Evolutionary conservation across 2,329 filamentous ascomycete species (phyloP).

Genomic region (Thelonectria blattea): DNA sequence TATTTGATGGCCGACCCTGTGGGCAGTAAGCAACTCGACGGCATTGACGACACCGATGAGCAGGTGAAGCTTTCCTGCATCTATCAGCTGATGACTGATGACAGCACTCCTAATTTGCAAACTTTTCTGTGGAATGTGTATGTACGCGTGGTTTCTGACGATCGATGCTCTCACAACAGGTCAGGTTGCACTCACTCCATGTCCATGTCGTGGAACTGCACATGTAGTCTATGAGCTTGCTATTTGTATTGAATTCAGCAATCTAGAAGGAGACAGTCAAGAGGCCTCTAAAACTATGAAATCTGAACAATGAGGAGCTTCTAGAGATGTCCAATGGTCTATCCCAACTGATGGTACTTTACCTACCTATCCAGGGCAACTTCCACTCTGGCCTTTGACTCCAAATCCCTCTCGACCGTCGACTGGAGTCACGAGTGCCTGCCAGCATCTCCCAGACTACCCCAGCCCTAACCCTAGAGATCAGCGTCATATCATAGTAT

Average conservation of each 20-base stretch:
- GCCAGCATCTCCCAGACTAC: not conserved
- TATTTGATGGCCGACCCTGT: conserved; percentile 14
- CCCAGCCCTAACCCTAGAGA: not conserved
- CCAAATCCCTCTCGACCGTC: not conserved
- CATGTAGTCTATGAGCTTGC: conserved; percentile 3
- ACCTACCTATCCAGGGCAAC: not conserved
- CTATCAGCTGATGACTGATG: conserved; percentile 15
- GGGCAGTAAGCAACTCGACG: conserved; percentile 12
- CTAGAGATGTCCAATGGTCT: not conserved
- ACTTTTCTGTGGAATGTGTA: not conserved
- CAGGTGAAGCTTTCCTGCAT: not conserved
- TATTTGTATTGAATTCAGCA: conserved; percentile 11
- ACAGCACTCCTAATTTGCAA: conserved; percentile 13
- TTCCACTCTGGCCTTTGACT: not conserved
- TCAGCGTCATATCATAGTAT: not conserved
- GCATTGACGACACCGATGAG: not conserved
- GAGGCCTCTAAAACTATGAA: not conserved
- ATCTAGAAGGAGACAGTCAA: not conserved
- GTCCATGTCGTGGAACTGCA: too few species aligned
- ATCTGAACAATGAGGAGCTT: not conserved
- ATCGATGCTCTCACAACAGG: not conserved
- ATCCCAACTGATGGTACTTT: not conserved
- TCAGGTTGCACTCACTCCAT: conserved; percentile 14
- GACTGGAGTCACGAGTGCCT: too few species aligned
- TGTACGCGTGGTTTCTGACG: not conserved